Percentiles rank a stretch among this genome's conserved stretches.
Conservation (phyloP, 257 asterid species). For the Ajuga chamaepitys region DNA sequence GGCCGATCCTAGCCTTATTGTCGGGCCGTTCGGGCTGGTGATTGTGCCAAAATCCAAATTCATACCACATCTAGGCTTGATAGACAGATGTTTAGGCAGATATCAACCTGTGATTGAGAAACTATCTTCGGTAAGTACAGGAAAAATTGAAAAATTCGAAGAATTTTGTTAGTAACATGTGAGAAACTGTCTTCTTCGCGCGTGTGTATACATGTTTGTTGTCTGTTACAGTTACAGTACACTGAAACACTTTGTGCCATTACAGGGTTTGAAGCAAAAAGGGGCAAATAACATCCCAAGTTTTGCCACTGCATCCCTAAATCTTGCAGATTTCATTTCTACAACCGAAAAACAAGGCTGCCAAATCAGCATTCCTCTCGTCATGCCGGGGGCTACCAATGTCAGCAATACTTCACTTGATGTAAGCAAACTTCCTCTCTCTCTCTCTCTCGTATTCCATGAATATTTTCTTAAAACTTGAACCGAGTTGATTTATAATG, state of each 20-base stretch:
- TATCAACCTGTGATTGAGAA: no score
- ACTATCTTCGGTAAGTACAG: no score
- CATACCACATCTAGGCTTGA: no score
- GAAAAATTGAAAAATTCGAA: no score
- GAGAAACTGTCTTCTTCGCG: no score
- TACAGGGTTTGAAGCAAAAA: conserved; percentile 33
- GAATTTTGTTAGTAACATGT: no score
- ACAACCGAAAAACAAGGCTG: conserved; percentile 24
- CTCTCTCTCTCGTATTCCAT: neutral
- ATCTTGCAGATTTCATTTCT: conserved; percentile 49
- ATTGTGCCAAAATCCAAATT: no score
- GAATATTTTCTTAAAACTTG: neutral
- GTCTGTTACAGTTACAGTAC: neutral
- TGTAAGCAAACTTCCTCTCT: conserved; percentile 32
- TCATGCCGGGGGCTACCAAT: conserved; percentile 1
- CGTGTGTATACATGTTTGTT: neutral
- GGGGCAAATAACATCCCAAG: conserved; percentile 28
- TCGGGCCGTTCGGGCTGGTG: no score
- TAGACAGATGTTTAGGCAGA: no score
- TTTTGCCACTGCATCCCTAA: conserved; percentile 37
- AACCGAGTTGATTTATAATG: conserved; percentile 3
- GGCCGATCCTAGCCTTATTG: no score
- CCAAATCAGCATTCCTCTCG: conserved; percentile 41
- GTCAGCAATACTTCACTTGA: conserved; percentile 25
- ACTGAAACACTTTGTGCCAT: conserved; percentile 7